Evolutionary conservation across 768 basidiomycete species (phyloP).

Genomic region (Boletus sensibilis): DNA sequence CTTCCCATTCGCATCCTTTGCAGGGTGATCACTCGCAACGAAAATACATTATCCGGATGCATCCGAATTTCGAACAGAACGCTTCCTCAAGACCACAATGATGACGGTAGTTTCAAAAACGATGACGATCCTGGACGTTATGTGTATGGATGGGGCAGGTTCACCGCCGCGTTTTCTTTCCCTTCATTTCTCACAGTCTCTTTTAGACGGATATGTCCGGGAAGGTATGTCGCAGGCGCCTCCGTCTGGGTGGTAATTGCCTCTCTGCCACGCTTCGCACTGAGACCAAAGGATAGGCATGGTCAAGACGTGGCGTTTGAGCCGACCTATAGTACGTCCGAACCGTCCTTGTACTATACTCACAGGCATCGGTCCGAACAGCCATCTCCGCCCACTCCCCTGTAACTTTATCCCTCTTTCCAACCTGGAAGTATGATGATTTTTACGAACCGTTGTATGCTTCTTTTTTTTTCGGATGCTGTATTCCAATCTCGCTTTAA

Average conservation of each 20-base stretch:
- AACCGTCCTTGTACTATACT: neutral
- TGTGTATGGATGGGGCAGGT: neutral
- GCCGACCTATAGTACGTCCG: too few species aligned
- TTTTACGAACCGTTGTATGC: neutral
- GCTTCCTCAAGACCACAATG: neutral
- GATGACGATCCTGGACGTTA: neutral
- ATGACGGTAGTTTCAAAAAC: neutral
- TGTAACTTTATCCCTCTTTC: neutral
- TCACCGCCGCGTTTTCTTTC: neutral
- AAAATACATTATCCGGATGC: neutral
- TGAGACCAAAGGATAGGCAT: neutral
- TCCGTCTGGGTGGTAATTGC: neutral
- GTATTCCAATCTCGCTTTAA: neutral
- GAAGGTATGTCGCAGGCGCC: neutral
- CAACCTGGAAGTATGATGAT: neutral
- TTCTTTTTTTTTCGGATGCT: neutral
- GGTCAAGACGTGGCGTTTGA: neutral
- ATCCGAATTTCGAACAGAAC: neutral
- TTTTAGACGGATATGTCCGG: neutral
- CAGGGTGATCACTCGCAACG: neutral
- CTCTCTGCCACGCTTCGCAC: neutral
- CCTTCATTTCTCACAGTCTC: neutral
- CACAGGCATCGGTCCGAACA: neutral
- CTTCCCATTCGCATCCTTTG: neutral
- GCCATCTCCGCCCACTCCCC: neutral